phyloP scores from a whole-genome alignment of 768 basidiomycete species.

The Panaeolus cyanescens region DNA sequence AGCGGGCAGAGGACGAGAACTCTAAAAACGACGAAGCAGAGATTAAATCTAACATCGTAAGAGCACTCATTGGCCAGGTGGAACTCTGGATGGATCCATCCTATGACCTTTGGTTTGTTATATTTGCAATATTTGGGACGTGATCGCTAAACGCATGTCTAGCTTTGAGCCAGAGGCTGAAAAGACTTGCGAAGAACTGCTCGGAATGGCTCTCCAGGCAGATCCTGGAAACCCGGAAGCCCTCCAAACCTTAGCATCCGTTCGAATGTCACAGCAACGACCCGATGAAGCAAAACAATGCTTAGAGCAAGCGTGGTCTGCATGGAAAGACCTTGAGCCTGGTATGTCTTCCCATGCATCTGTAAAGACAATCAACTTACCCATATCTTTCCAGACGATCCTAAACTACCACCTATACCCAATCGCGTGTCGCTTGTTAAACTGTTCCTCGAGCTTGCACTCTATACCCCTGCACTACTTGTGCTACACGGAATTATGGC shows the following conservation, averaged over 20 bases:
- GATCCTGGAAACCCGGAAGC: slow-evolving; percentile 81
- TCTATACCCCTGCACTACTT: slow-evolving; percentile 71
- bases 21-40: slow-evolving; percentile 55
- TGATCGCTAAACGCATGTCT: not conserved
- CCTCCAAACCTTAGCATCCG: slow-evolving; percentile 78
- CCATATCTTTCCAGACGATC: slow-evolving; percentile 50
- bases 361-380: not conserved
- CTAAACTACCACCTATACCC: slow-evolving; percentile 69
- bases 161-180: slow-evolving; percentile 87
- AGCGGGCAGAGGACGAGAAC: slow-evolving; percentile 44
- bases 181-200: slow-evolving; percentile 76
- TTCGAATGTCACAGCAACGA: slow-evolving; percentile 85
- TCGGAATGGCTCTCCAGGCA: slow-evolving; percentile 69
- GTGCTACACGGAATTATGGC: slow-evolving; percentile 81
- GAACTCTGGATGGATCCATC: slow-evolving; percentile 96
- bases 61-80: slow-evolving; percentile 84
- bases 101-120: slow-evolving; percentile 79
- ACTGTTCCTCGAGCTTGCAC: slow-evolving; percentile 74
- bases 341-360: slow-evolving; percentile 25
- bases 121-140: not conserved
- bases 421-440: slow-evolving; percentile 75
- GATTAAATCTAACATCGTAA: slow-evolving; percentile 66
- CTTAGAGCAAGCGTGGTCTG: slow-evolving; percentile 66
- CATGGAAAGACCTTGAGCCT: slow-evolving; percentile 69
- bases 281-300: slow-evolving; percentile 79